A percentile compares a stretch with the other conserved stretches of the same genome.
Conservation (phyloP, 2,329 filamentous ascomycete species). For the Cladorrhinum sp. region DNA sequence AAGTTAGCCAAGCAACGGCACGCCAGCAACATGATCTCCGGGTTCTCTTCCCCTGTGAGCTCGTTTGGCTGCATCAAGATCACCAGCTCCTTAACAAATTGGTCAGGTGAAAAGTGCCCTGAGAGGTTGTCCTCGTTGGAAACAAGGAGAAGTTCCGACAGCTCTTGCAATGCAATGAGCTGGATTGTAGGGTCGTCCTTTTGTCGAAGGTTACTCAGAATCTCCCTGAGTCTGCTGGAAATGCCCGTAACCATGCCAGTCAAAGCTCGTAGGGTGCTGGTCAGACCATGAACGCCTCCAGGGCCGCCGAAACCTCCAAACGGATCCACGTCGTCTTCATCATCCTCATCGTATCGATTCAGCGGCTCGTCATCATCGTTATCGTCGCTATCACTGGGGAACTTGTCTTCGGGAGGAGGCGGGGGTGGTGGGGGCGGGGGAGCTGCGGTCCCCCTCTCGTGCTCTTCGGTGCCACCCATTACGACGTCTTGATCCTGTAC, state of each 20-base stretch:
- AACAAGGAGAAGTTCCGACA: slow-evolving; percentile 89
- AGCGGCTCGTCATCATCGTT: slow-evolving; percentile 52
- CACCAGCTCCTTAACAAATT: slow-evolving; percentile 93
- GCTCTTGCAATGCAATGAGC: slow-evolving; percentile 85
- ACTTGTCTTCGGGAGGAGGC: slow-evolving; percentile 40
- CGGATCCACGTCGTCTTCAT: slow-evolving; percentile 54
- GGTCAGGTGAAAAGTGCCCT: slow-evolving; percentile 90
- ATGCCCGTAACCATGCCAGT: slow-evolving; percentile 90
- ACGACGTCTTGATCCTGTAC: slow-evolving; percentile 60
- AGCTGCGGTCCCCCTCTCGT: slow-evolving; percentile 40
- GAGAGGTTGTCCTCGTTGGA: slow-evolving; percentile 96
- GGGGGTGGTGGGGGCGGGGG: slow-evolving; percentile 44
- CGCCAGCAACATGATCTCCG: slow-evolving; percentile 94
- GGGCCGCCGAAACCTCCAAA: slow-evolving; percentile 67
- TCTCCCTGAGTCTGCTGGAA: slow-evolving; percentile 73
- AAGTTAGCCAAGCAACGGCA: slow-evolving; percentile 94
- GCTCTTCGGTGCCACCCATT: slow-evolving; percentile 68
- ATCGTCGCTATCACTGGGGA: slow-evolving; percentile 37
- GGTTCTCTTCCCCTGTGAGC: slow-evolving; percentile 78
- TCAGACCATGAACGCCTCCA: slow-evolving; percentile 63
- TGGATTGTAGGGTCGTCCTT: slow-evolving; percentile 86
- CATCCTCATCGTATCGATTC: slow-evolving; percentile 53
- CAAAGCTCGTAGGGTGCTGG: slow-evolving; percentile 78
- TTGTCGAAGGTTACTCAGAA: slow-evolving; percentile 70
- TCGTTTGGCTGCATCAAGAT: slow-evolving; percentile 87